phyloP scores from a whole-genome alignment of 2,329 filamentous ascomycete species.

The Arthrobotrys megalospora region DNA sequence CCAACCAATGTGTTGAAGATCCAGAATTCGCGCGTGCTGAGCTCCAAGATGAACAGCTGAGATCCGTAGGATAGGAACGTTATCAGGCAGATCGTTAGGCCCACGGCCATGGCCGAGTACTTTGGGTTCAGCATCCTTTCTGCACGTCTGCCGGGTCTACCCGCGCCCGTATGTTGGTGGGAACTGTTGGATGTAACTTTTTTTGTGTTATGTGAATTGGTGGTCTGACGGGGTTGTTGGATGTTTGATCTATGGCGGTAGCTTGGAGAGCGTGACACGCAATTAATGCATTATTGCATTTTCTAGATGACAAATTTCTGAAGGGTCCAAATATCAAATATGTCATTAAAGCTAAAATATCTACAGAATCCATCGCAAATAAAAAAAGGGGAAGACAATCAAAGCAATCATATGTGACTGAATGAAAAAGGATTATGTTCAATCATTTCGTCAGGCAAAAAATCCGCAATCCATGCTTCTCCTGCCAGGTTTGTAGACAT shows the following conservation, averaged over 20 bases:
- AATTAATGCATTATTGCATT: conserved; percentile 1
- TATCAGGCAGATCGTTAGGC: conserved; percentile 77
- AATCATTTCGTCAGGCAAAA: conserved; percentile 59
- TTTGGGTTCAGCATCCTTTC: conserved; percentile 62
- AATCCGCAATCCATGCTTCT: conserved; percentile 56
- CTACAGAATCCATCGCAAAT: conserved; percentile 44
- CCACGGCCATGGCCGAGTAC: conserved; percentile 75
- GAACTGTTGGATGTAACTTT: not conserved
- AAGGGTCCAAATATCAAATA: conserved; percentile 12
- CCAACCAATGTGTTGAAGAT: conserved; percentile 78
- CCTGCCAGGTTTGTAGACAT: conserved; percentile 24
- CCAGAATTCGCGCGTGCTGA: conserved; percentile 73
- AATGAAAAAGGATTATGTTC: conserved; percentile 59
- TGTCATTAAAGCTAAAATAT: conserved; percentile 48
- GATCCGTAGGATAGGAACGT: conserved; percentile 80
- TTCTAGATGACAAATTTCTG: not conserved
- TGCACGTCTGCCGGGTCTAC: not conserved
- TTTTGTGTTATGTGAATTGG: not conserved
- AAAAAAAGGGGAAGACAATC: conserved; percentile 33
- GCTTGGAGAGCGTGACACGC: conserved; percentile 7
- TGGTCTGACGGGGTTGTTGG: conserved; percentile 22
- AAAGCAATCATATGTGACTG: conserved; percentile 17
- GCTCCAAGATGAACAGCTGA: conserved; percentile 77
- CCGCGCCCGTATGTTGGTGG: not conserved
- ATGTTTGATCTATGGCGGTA: not conserved